Base-by-base conservation (phyloP, 2,329 filamentous ascomycete genomes). In the Leptosphaerulina australis region DNA sequence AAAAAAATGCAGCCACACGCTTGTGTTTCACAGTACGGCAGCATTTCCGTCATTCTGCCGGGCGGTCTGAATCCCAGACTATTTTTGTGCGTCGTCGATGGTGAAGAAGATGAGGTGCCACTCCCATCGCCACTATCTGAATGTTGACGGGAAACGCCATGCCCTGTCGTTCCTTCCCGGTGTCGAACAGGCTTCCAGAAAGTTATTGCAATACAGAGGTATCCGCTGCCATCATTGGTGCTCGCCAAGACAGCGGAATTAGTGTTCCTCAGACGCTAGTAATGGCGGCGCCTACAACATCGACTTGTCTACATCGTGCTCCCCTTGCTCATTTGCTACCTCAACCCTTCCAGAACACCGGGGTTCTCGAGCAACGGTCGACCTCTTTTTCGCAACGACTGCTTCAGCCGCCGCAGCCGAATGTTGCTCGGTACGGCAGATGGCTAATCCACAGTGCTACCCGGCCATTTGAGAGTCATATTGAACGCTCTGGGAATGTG, bases 381-480 rank as follows among this genome's bases (percentile, higher is more conserved):
- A 44, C 30, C 50, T 14, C 43, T 46, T 40, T 37, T 36, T 47
- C 22, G 44, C 39, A 36, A 36, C 40, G 21, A 31, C 41, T 44
- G 22, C 18, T 37, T 26, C 53, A 52, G 47, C 48, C 60, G 53
- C 56, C 58, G 57, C 55, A 22, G 17, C 20, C 33, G 48, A 43
- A 48, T 63, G 56, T 59, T 58, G 55, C 45, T 49, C 44, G 56
- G 59, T n/a, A n/a, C n/a, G n/a, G n/a, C n/a, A n/a, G n/a, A n/a
- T n/a, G n/a, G n/a, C n/a, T n/a, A n/a, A n/a, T n/a, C n/a, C n/a
- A n/a, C n/a, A n/a, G n/a, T n/a, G n/a, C n/a, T n/a, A n/a, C n/a
- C n/a, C n/a, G n/a, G n/a, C n/a, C n/a, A n/a, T n/a, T n/a, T n/a
- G n/a, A n/a, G n/a, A n/a, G n/a, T n/a, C n/a, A n/a, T n/a, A n/a